These are phyloP conservation scores for Pleurotus ostreatus DNA, from an alignment of 768 basidiomycete genomes.

Conservation along the genomic window DNA sequence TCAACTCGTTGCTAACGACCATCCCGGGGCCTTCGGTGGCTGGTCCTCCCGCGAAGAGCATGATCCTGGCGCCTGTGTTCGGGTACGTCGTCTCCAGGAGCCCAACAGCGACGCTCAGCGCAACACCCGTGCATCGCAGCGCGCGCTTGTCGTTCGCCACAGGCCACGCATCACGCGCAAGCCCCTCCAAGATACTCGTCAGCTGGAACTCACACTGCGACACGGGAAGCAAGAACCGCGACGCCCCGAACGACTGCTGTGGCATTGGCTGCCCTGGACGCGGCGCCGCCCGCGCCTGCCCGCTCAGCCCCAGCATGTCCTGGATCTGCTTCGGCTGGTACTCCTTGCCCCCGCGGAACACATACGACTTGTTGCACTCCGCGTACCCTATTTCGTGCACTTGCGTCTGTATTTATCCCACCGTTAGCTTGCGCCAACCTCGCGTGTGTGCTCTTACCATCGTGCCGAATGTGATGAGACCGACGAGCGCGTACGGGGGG, in stretches of 20 bases:
- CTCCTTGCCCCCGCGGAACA: conserved; percentile 97
- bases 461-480: conserved; percentile 93
- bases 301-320: conserved; percentile 91
- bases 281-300: conserved; percentile 77
- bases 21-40: conserved; percentile 96
- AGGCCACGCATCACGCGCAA: conserved; percentile 94
- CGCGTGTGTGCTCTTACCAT: conserved; percentile 58
- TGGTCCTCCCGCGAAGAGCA: conserved; percentile 94
- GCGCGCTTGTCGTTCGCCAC: conserved; percentile 93
- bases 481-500: conserved; percentile 92
- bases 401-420: conserved; percentile 63
- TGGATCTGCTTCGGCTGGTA: conserved; percentile 95
- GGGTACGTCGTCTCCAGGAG: conserved; percentile 93
- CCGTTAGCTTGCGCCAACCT: too few relatives aligned
- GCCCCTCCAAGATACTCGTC: conserved; percentile 84
- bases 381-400: conserved; percentile 97
- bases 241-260: conserved; percentile 76
- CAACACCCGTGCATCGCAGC: conserved; percentile 92
- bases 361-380: conserved; percentile 96
- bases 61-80: conserved; percentile 93
- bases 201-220: conserved; percentile 95
- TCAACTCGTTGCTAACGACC: conserved; percentile 93
- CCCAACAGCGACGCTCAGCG: conserved; percentile 89
- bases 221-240: conserved; percentile 89
- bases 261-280: conserved; percentile 83